Percentiles rank a stretch among this genome's conserved stretches.
Evolutionary conservation across 192 early-diverging fungal species (phyloP).

Genomic region (Gaertneriomyces sp.): DNA sequence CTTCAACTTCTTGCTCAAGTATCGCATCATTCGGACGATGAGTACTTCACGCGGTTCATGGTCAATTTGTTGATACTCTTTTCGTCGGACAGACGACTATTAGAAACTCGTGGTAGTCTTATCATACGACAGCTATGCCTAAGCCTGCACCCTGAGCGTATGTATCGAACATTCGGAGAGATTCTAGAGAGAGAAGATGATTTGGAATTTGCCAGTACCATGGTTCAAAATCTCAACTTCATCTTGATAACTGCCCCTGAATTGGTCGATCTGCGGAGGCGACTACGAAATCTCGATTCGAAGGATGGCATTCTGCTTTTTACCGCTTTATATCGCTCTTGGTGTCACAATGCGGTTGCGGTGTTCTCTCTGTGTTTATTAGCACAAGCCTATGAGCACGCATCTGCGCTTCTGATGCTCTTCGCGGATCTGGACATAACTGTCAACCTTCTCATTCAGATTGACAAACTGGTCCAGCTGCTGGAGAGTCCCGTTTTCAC

Average conservation of each 20-base stretch:
- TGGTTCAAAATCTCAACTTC: slow-evolving; percentile 97
- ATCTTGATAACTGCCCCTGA: slow-evolving; percentile 96
- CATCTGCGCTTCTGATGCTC: slow-evolving; percentile 69
- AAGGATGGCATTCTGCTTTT: slow-evolving; percentile 59
- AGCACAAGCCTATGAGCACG: slow-evolving; percentile 96
- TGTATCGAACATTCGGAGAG: slow-evolving; percentile 83
- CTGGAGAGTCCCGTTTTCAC: slow-evolving; percentile 98
- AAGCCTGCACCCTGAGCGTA: slow-evolving; percentile 84
- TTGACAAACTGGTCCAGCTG: slow-evolving; percentile 97
- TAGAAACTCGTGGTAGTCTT: slow-evolving; percentile 86
- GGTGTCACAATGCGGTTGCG: slow-evolving; percentile 96
- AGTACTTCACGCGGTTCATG: slow-evolving; percentile 86
- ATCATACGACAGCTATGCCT: slow-evolving; percentile 93
- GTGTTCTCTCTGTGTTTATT: slow-evolving; percentile 90
- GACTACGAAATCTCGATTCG: slow-evolving; percentile 75
- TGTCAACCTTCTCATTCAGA: slow-evolving; percentile 88
- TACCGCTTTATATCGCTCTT: slow-evolving; percentile 79
- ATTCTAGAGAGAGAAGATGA: slow-evolving; percentile 85
- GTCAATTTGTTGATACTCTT: slow-evolving; percentile 86
- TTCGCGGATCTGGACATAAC: slow-evolving; percentile 95
- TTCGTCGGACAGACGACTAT: slow-evolving; percentile 76
- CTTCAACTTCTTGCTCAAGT: slow-evolving; percentile 94
- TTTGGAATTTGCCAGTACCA: slow-evolving; percentile 90
- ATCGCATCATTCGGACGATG: slow-evolving; percentile 75
- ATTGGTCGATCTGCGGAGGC: slow-evolving; percentile 71